These are phyloP conservation scores for Leishmania tarentolae DNA, from an alignment of 208 protist species.

Conservation along the genomic window DNA sequence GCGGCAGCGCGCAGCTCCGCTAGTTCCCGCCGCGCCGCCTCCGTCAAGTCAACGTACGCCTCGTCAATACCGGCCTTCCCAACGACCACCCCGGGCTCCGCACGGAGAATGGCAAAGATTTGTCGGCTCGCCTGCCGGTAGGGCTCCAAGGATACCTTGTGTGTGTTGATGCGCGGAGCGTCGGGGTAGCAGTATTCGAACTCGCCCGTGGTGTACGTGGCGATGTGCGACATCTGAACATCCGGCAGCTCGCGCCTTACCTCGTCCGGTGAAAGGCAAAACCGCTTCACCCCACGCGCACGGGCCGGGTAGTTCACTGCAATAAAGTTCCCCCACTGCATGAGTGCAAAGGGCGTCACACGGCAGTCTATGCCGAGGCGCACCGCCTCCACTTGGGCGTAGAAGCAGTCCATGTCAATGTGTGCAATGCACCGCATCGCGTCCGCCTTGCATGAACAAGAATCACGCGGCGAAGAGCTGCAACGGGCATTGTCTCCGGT, in stretches of 20 bases:
- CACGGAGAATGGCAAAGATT: constrained; percentile 71
- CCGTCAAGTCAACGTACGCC: constrained; percentile 88
- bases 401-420: constrained; percentile 93
- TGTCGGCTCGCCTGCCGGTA: constrained; percentile 78
- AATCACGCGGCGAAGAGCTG: neutral
- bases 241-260: constrained; percentile 51
- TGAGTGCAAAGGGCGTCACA: constrained; percentile 62
- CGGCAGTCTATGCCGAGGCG: constrained; percentile 81
- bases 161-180: constrained; percentile 35
- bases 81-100: constrained; percentile 52
- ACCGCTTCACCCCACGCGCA: constrained; percentile 65
- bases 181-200: constrained; percentile 54
- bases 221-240: constrained; percentile 43
- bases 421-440: constrained; percentile 57
- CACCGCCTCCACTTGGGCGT: constrained; percentile 88
- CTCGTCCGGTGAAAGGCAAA: constrained; percentile 47
- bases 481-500: neutral
- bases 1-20: constrained; percentile 21
- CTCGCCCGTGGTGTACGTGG: constrained; percentile 73
- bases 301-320: constrained; percentile 92
- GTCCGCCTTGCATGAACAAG: neutral
- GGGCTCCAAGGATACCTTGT: constrained; percentile 85
- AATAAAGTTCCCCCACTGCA: constrained; percentile 87
- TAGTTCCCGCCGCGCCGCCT: constrained; percentile 55
- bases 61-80: constrained; percentile 88